These are phyloP conservation scores for Rhazya stricta DNA, from an alignment of 257 asterid species.

Conservation along the genomic window DNA sequence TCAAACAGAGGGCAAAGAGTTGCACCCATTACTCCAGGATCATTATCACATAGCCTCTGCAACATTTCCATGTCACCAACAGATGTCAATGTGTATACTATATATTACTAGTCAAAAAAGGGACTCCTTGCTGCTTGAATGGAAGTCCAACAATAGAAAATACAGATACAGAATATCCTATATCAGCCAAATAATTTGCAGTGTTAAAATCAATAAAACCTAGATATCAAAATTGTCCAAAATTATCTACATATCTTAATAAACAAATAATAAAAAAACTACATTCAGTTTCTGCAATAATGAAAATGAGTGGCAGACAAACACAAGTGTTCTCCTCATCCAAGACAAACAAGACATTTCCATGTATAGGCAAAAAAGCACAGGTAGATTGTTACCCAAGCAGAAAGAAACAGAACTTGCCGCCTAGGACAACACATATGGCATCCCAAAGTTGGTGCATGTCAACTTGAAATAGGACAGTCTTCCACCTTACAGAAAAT, in stretches of 20 bases:
- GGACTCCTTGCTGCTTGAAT: not conserved
- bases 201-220: not conserved
- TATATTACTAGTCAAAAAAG: not conserved
- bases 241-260: not conserved
- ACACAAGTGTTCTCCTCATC: not conserved
- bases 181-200: not conserved
- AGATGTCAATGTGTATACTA: not conserved
- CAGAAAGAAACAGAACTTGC: not conserved
- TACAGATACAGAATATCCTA: not conserved
- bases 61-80: slow-evolving; percentile 24
- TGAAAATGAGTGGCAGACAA: not conserved
- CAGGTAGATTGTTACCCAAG: not conserved
- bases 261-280: not conserved
- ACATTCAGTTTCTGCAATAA: not conserved
- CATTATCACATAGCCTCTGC: slow-evolving; percentile 92
- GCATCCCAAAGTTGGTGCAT: not conserved
- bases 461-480: not conserved
- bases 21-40: slow-evolving; percentile 99
- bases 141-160: not conserved
- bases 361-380: not conserved
- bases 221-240: not conserved
- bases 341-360: not conserved
- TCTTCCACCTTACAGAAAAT: not conserved
- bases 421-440: not conserved
- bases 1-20: slow-evolving; percentile 92